phyloP scores from a whole-genome alignment of 2,329 filamentous ascomycete species.

The Apiospora sp. region DNA sequence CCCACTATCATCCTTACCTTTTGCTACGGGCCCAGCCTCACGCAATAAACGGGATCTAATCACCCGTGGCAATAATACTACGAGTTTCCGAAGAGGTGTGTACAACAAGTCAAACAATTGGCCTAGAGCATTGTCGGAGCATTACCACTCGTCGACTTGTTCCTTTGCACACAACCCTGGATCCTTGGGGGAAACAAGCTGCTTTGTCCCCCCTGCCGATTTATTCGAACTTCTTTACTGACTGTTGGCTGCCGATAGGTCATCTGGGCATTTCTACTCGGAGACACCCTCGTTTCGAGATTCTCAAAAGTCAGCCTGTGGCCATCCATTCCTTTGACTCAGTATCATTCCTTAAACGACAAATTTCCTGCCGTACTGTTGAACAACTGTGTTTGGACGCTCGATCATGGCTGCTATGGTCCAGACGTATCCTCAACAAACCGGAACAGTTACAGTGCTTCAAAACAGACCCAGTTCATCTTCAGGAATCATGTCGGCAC shows the following conservation, averaged over 20 bases:
- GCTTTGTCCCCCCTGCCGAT: background rate
- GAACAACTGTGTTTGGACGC: constrained; percentile 20
- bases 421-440: constrained; percentile 81
- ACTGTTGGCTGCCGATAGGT: background rate
- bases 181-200: background rate
- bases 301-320: constrained; percentile 15
- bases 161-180: background rate
- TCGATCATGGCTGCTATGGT: constrained; percentile 83
- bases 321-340: constrained; percentile 8
- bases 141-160: background rate
- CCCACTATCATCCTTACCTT: background rate
- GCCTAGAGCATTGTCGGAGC: background rate
- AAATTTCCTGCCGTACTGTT: background rate
- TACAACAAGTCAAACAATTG: background rate
- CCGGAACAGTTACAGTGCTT: constrained; percentile 76
- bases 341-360: constrained; percentile 10
- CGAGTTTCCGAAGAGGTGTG: constrained; percentile 19
- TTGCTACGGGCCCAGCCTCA: constrained; percentile 14
- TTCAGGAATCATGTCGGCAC: constrained; percentile 62
- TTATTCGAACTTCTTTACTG: background rate
- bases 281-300: constrained; percentile 1
- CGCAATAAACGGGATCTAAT: constrained; percentile 8
- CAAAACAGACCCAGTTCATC: constrained; percentile 75
- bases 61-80: constrained; percentile 16
- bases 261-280: constrained; percentile 4